Conservation (phyloP, 2,329 filamentous ascomycete species). For the Dactylellina leptospora region DNA sequence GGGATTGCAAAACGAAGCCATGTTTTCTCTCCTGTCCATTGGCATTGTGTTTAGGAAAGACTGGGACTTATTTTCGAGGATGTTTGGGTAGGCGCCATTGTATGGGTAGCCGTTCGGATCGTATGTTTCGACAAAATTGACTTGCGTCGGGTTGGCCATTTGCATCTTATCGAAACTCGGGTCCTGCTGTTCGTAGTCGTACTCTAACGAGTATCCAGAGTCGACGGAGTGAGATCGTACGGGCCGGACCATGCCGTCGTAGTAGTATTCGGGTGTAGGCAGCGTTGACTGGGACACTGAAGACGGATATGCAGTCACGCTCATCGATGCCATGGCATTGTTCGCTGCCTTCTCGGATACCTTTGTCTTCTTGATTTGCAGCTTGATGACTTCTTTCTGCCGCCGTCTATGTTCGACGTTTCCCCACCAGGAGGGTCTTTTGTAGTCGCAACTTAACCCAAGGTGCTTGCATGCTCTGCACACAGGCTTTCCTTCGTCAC, state of each 20-base stretch:
- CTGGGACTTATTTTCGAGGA: conserved; percentile 52
- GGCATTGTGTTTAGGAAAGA: conserved; percentile 51
- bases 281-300: conserved; percentile 60
- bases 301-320: conserved; percentile 54
- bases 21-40: conserved; percentile 49
- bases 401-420: conserved; percentile 84
- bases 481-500: conserved; percentile 72
- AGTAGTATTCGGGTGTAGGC: conserved; percentile 81
- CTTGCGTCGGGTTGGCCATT: conserved; percentile 50
- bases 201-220: conserved; percentile 60
- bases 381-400: conserved; percentile 96
- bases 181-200: conserved; percentile 53
- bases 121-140: conserved; percentile 52
- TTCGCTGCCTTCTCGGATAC: conserved; percentile 76
- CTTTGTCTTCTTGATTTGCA: conserved; percentile 97
- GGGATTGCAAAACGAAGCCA: conserved; percentile 41
- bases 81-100: conserved; percentile 61
- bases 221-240: conserved; percentile 61
- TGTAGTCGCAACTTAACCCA: conserved; percentile 91
- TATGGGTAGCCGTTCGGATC: conserved; percentile 43
- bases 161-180: conserved; percentile 51
- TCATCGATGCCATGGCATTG: conserved; percentile 53
- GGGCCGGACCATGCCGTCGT: conserved; percentile 65
- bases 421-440: conserved; percentile 96
- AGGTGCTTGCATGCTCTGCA: conserved; percentile 75